Evolutionary conservation across 2,329 filamentous ascomycete genomes (phyloP), one percentile per base, ranked within the genome.

Genomic region (Thelonectria discophora): DNA sequence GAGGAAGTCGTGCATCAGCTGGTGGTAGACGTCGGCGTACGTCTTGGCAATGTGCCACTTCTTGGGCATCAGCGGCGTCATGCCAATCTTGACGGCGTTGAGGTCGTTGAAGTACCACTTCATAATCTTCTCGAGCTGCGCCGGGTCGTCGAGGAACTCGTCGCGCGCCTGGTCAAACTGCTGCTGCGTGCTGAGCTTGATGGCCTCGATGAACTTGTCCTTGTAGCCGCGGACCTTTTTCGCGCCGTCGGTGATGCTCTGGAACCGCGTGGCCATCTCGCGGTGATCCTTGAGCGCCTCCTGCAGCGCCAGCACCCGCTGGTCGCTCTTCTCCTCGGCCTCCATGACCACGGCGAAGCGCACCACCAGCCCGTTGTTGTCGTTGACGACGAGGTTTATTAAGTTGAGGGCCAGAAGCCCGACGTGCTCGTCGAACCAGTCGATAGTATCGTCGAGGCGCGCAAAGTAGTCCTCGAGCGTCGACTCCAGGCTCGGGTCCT

Each of bases 71-170:
- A 99, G 83, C 27, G 88, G 87, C 62, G 91, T 87, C 92, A 99
- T 97, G 73, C 95, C 94, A 65, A 96, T 85, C 77, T 94, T 93
- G 73, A 97, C 94, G 3, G 93, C 93, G 77, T 96, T 97, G 39
- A 99, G 85, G 76, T 99, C 94, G 79, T 98, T 97, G 81, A 98
- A 99, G 78, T 89, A 99, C 95, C 95, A 99, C 73, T 91, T 91
- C 78, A 97, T 87, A 67, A 87, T 88, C 81, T 97, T 97, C 66
- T 96, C 92, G 48, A 99, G 83, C 71, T 87, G 88, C 51, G 89
- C 86, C 0, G 95, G 92, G 73, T 98, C 93, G 39, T 90, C 90
- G 55, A 94, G 79, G 76, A 99, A 98, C 48, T 88, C 86, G 55
- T 90, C 86, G 60, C 88, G 87, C 42, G 88, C 86, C 61, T 87